A percentile compares a stretch with the other conserved stretches of the same genome.
These are phyloP conservation scores for Chytriomyces sp. DNA, from an alignment of 192 early-diverging fungal species.

Conservation along the genomic window DNA sequence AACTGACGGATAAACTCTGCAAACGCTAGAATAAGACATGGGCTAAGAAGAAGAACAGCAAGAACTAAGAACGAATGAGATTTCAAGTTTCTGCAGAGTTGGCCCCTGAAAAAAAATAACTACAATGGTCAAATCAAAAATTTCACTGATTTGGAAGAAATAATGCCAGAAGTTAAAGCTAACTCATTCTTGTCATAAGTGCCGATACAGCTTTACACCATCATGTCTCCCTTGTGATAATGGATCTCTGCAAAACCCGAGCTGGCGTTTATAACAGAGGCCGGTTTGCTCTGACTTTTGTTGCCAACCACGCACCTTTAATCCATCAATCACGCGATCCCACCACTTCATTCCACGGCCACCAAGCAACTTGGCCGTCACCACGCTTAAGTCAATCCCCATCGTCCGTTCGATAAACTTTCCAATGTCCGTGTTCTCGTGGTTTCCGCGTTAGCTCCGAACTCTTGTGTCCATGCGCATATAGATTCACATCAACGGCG, in stretches of 20 bases:
- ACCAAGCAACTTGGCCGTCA: conserved; percentile 56
- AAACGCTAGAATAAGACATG: conserved; percentile 26
- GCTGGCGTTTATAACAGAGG: neutral
- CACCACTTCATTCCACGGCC: conserved; percentile 2
- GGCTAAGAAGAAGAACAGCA: conserved; percentile 43
- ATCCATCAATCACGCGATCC: neutral
- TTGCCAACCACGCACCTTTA: neutral
- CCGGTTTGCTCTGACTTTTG: neutral
- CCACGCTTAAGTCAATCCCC: conserved; percentile 61
- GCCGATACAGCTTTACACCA: no score
- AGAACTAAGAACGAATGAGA: conserved; percentile 49
- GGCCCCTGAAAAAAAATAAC: neutral
- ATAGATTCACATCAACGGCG: conserved; percentile 94
- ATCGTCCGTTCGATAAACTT: conserved; percentile 64
- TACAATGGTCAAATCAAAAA: no score
- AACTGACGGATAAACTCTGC: no score
- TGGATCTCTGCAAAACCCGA: neutral
- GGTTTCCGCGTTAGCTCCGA: conserved; percentile 72
- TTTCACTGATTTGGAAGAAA: no score
- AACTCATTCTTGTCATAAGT: no score
- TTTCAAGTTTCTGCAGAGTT: conserved; percentile 37
- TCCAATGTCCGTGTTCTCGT: conserved; percentile 89
- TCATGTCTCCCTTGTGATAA: neutral
- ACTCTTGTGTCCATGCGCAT: conserved; percentile 72
- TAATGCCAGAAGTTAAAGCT: no score